These are phyloP conservation scores for Auricularia sp. DNA, from an alignment of 768 basidiomycete genomes.

Conservation along the genomic window DNA sequence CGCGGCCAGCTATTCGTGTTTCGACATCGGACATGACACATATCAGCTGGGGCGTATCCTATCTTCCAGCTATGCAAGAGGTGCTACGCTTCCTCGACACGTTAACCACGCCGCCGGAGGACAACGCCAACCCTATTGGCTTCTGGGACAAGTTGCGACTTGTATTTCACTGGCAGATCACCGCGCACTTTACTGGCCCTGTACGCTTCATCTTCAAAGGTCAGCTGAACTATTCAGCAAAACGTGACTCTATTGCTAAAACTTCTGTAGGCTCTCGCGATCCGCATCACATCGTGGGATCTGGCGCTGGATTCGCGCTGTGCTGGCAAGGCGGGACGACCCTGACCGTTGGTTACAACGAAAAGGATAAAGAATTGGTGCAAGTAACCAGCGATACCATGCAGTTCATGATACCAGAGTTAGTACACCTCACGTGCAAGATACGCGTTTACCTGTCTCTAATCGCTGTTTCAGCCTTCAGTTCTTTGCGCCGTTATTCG, in stretches of 20 bases:
- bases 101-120: constrained; percentile 64
- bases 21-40: constrained; percentile 55
- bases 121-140: constrained; percentile 73
- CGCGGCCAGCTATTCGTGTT: constrained; percentile 60
- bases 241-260: too few species aligned
- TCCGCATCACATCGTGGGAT: constrained; percentile 58
- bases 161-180: constrained; percentile 74
- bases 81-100: constrained; percentile 75
- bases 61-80: constrained; percentile 78
- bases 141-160: constrained; percentile 94
- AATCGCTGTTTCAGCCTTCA: neutral
- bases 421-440: constrained; percentile 19
- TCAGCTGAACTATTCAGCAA: constrained; percentile 15
- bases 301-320: constrained; percentile 80
- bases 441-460: neutral
- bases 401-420: constrained; percentile 81
- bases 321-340: constrained; percentile 72
- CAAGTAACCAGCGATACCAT: constrained; percentile 77
- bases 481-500: neutral
- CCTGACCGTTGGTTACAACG: constrained; percentile 58
- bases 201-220: constrained; percentile 84
- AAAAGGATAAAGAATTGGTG: constrained; percentile 65
- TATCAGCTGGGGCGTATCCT: constrained; percentile 85
- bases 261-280: constrained; percentile 58
- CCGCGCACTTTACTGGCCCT: constrained; percentile 56